phyloP scores from a whole-genome alignment of 192 early-diverging fungal species.

The Backusella tuberculispora region DNA sequence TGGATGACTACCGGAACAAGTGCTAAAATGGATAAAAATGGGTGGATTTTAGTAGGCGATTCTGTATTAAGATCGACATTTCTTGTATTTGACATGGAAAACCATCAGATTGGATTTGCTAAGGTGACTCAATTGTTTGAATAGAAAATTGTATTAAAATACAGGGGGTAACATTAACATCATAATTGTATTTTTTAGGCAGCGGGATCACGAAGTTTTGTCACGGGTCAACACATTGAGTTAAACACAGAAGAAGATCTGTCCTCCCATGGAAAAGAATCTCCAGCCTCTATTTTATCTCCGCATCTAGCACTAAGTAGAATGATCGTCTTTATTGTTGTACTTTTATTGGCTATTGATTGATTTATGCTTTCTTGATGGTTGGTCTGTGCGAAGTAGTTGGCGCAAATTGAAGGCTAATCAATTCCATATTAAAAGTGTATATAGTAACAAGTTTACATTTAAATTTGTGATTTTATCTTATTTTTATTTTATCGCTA shows the following conservation, averaged over 20 bases:
- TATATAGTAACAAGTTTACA: too few relatives aligned
- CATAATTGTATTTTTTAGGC: slow-evolving; percentile 9
- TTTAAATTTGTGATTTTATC: not conserved
- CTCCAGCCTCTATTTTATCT: slow-evolving; percentile 1
- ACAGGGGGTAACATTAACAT: not conserved
- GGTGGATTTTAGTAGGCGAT: slow-evolving; percentile 36
- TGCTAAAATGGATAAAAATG: slow-evolving; percentile 21
- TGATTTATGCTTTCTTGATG: not conserved
- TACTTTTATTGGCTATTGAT: slow-evolving; percentile 1
- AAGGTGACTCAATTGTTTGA: slow-evolving; percentile 13
- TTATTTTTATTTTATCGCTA: not conserved
- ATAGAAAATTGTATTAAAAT: not conserved
- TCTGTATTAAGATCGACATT: slow-evolving; percentile 29
- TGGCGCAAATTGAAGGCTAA: not conserved
- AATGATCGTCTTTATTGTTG: slow-evolving; percentile 6
- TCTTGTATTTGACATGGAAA: slow-evolving; percentile 32
- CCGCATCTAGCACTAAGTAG: not conserved
- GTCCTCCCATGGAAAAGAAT: slow-evolving; percentile 9
- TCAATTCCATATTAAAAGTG: too few relatives aligned
- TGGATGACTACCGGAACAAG: slow-evolving; percentile 15
- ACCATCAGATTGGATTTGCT: slow-evolving; percentile 39
- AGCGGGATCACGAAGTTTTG: slow-evolving; percentile 12
- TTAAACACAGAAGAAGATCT: slow-evolving; percentile 7
- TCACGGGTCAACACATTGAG: slow-evolving; percentile 1
- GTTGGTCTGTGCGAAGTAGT: not conserved